Conservation (phyloP, 495 filamentous ascomycete genomes). For the Aspergillus olivimuriae region DNA sequence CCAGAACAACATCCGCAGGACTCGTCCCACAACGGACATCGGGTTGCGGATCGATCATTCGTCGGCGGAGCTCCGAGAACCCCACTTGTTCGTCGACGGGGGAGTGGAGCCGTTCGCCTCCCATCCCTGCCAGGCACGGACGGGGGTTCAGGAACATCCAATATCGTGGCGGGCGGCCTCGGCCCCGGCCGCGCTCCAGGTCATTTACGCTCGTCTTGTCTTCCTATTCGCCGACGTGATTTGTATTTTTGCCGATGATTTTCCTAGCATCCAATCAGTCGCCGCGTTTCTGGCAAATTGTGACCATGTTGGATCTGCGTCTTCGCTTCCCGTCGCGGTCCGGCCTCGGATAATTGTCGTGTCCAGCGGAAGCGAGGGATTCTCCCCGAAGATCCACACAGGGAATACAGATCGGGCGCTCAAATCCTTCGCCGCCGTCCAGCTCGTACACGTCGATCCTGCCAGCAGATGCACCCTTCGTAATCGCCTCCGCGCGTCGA, state of each 20-base stretch:
- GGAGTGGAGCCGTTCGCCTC: background rate
- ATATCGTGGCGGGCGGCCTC: constrained; percentile 8
- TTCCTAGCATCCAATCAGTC: constrained; percentile 1
- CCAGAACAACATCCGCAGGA: constrained; percentile 19
- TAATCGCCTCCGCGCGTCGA: background rate
- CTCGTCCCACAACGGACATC: constrained; percentile 7
- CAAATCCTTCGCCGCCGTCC: background rate
- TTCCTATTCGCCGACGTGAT: constrained; percentile 21
- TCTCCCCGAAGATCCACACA: no score
- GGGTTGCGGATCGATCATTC: constrained; percentile 12
- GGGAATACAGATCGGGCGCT: background rate
- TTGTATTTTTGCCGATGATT: constrained; percentile 17
- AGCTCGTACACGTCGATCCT: background rate
- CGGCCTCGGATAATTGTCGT: constrained; percentile 12
- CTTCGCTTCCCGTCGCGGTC: constrained; percentile 1
- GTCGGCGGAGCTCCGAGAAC: constrained; percentile 5
- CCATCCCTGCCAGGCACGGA: background rate
- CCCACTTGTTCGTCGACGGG: constrained; percentile 15
- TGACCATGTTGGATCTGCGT: constrained; percentile 5
- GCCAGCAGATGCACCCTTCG: background rate
- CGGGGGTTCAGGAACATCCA: background rate
- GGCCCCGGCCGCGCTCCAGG: background rate
- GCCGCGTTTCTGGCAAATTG: constrained; percentile 10
- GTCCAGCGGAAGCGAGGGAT: no score
- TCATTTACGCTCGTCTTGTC: constrained; percentile 13